Conservation (phyloP, 2,329 filamentous ascomycete genomes). For the Exophiala xenobiotica region DNA sequence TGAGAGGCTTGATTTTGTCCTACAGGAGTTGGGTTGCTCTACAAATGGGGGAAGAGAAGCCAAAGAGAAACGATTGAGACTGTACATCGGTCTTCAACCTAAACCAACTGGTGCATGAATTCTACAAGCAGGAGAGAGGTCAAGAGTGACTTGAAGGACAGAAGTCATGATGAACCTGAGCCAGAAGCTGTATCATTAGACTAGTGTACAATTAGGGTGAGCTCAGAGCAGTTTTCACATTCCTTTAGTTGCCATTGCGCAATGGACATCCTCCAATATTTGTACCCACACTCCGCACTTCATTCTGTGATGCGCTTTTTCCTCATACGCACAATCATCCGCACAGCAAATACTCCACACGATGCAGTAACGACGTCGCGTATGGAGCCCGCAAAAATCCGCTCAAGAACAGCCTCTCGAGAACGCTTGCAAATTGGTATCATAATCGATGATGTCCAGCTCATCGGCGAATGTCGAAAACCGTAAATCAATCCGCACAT, state of each 20-base stretch:
- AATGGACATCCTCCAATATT: no score
- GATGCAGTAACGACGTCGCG: background rate
- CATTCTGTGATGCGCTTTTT: background rate
- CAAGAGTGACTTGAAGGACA: background rate
- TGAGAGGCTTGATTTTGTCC: constrained; percentile 7
- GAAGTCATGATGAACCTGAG: constrained; percentile 3
- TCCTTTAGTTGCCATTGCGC: no score
- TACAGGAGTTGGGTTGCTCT: constrained; percentile 8
- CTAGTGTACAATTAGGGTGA: background rate
- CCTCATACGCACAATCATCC: background rate
- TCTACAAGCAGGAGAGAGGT: constrained; percentile 4
- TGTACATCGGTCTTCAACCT: constrained; percentile 13
- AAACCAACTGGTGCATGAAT: constrained; percentile 1
- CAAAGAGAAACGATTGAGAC: constrained; percentile 15
- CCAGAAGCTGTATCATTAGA: constrained; percentile 5
- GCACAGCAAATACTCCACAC: constrained; percentile 5
- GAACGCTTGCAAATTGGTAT: constrained; percentile 22
- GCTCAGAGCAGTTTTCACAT: no score
- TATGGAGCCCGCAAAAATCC: constrained; percentile 13
- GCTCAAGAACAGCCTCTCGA: constrained; percentile 9
- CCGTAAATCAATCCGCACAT: background rate
- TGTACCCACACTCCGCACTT: background rate
- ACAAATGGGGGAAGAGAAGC: constrained; percentile 11
- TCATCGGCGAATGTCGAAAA: constrained; percentile 3
- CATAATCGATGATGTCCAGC: constrained; percentile 6